Conservation (phyloP, 768 basidiomycete species). For the Mycena sanguinolenta region DNA sequence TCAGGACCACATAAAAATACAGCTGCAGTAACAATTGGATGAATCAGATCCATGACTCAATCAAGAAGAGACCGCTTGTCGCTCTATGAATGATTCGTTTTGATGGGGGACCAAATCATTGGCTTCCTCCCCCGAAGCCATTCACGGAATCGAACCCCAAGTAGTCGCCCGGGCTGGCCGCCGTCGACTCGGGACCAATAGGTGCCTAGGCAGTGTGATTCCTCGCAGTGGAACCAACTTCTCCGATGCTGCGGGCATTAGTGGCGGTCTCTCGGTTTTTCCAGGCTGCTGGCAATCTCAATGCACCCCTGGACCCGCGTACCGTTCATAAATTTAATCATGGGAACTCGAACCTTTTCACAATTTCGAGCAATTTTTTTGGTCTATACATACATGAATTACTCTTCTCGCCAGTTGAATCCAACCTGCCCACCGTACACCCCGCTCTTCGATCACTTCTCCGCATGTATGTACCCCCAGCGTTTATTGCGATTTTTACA, state of each 20-base stretch:
- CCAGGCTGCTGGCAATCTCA: neutral
- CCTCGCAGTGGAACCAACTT: neutral
- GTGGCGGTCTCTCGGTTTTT: neutral
- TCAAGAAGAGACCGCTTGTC: neutral
- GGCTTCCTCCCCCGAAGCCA: neutral
- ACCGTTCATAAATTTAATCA: neutral
- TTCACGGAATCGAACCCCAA: neutral
- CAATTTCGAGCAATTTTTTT: too few species aligned
- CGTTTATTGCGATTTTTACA: too few species aligned
- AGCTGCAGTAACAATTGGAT: neutral
- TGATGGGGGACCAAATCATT: neutral
- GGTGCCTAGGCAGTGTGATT: neutral
- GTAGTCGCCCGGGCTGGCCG: neutral
- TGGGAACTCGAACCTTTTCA: neutral
- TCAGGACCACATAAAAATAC: neutral
- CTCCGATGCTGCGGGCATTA: neutral
- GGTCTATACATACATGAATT: too few species aligned
- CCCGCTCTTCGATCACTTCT: too few species aligned
- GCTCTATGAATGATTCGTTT: neutral
- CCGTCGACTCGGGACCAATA: neutral
- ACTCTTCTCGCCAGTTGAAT: too few species aligned
- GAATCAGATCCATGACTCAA: neutral
- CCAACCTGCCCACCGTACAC: too few species aligned
- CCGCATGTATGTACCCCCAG: too few species aligned
- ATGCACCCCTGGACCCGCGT: too few species aligned